These are phyloP conservation scores for Avena sativa DNA, from an alignment of 176 grass and related monocot genomes.

Conservation along the genomic window DNA sequence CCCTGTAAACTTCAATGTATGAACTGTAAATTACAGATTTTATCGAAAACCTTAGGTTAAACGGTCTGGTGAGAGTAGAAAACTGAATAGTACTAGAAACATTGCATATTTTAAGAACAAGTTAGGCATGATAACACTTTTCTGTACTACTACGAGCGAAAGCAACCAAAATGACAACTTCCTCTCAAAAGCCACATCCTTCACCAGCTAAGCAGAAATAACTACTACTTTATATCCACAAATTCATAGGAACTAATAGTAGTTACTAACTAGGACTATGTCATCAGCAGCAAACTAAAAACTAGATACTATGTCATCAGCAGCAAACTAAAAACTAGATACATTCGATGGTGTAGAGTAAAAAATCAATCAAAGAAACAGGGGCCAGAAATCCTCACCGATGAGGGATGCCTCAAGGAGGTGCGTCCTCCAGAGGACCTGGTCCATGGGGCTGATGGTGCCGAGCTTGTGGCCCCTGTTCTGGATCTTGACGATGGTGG, in stretches of 20 bases:
- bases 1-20: not conserved
- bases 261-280: not conserved
- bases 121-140: not conserved
- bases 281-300: not conserved
- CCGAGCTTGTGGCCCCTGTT: constrained; percentile 75
- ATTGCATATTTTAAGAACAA: not conserved
- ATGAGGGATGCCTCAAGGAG: constrained; percentile 95
- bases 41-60: not conserved
- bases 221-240: not conserved
- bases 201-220: not conserved
- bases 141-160: not conserved
- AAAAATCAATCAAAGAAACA: not conserved
- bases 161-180: not conserved
- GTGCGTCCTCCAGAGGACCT: constrained; percentile 94
- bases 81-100: not conserved
- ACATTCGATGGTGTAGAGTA: not conserved
- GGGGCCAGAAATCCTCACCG: constrained; percentile 44
- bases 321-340: too few species aligned
- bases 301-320: not conserved
- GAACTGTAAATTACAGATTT: not conserved
- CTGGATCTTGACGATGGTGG: constrained; percentile 92
- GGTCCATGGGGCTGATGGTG: constrained; percentile 92
- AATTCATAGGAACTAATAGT: not conserved
- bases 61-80: not conserved
- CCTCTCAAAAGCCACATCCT: not conserved